Evolutionary conservation across 345 rosid species (phyloP).

Genomic region (Brassica juncea): DNA sequence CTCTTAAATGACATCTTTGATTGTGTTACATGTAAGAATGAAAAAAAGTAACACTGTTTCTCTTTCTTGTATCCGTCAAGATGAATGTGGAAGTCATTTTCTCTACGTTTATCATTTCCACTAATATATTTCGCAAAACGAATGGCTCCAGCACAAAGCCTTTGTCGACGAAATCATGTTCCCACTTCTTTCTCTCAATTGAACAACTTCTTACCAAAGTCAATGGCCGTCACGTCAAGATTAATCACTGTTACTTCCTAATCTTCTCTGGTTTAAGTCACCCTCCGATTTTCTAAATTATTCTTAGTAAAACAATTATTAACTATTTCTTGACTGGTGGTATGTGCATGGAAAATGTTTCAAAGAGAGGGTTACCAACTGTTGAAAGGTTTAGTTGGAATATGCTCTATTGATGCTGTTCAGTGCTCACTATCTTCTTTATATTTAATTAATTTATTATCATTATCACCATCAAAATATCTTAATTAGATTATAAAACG

Average conservation of each 20-base stretch:
- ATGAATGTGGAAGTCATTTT: constrained; percentile 10
- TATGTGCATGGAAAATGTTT: neutral
- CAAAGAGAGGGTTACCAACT: neutral
- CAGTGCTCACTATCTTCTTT: constrained; percentile 1
- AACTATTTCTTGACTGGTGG: neutral
- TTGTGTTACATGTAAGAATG: neutral
- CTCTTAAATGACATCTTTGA: neutral
- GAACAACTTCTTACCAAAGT: neutral
- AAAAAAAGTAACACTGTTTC: neutral
- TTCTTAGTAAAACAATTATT: neutral
- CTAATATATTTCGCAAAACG: neutral
- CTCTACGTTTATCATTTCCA: constrained; percentile 15
- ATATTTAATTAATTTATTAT: neutral
- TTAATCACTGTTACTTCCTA: neutral
- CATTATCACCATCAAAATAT: neutral
- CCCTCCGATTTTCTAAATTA: too few relatives aligned
- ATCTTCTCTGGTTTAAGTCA: neutral
- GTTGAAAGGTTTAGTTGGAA: constrained; percentile 7
- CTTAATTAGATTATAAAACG: neutral
- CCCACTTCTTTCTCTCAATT: constrained; percentile 18
- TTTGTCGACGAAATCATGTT: neutral
- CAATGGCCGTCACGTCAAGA: constrained; percentile 16
- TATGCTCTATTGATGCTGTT: constrained; percentile 15
- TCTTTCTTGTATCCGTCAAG: neutral
- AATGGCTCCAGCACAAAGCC: neutral